Evolutionary conservation across 108 stramenopile genomes (phyloP).

Genomic region (Fistulifera pelliculosa): DNA sequence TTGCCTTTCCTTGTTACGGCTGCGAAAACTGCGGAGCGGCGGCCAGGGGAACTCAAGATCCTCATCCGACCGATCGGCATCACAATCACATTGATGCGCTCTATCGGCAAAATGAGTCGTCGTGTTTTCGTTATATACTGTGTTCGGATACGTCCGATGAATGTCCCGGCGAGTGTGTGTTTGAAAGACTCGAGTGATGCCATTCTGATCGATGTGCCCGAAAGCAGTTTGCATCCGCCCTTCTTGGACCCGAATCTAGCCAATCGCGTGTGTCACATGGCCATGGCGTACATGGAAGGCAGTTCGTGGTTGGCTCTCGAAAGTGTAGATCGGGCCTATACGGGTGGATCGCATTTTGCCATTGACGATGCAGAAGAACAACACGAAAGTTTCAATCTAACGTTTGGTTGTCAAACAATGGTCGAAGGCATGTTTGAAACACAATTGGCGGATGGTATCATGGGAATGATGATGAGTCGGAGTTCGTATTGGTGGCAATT

Average conservation of each 20-base stretch:
- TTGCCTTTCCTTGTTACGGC: constrained; percentile 84
- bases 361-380: constrained; percentile 15
- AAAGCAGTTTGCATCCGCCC: not conserved
- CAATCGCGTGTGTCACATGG: constrained; percentile 21
- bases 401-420: constrained; percentile 77
- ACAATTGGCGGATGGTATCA: constrained; percentile 87
- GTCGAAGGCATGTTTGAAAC: constrained; percentile 80
- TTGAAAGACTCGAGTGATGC: not conserved
- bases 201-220: constrained; percentile 1
- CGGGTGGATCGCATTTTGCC: constrained; percentile 39
- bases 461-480: constrained; percentile 54
- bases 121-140: too few relatives aligned
- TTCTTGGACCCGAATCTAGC: not conserved
- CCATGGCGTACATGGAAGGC: constrained; percentile 45
- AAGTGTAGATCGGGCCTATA: constrained; percentile 33
- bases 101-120: constrained; percentile 27
- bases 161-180: constrained; percentile 23
- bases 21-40: constrained; percentile 52
- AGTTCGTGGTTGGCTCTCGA: constrained; percentile 50
- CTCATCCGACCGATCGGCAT: not conserved
- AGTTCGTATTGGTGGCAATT: constrained; percentile 44
- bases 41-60: constrained; percentile 4
- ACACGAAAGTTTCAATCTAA: constrained; percentile 33
- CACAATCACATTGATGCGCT: constrained; percentile 58
- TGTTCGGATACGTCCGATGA: not conserved